Base-by-base conservation (phyloP, 768 basidiomycete genomes). In the Agaricus bisporus region DNA sequence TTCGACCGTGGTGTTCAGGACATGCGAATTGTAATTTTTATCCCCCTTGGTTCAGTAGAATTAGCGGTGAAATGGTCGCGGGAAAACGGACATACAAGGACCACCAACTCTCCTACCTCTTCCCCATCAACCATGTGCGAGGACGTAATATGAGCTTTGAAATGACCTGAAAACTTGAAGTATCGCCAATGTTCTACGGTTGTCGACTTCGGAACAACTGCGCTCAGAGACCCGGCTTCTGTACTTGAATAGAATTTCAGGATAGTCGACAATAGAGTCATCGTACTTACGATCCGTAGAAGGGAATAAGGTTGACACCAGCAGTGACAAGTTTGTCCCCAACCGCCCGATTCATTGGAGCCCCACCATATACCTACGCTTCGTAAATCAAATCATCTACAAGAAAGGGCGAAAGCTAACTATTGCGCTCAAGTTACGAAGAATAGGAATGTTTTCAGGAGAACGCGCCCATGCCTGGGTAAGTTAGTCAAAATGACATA, bases 271-370 rank as follows among this genome's bases (percentile, higher is more conserved):
- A 32, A 12, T 26, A 44, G 18, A 44, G 42, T n/a, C 20, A 15
- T 32, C 8, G 45, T 4, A 62, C 70, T 56, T 48, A 76, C 62
- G 65, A 56, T 20, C 73, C 76, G 48, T 72, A 78, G 17, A 67
- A 53, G 5, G 59, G 61, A 4, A 52, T 37, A 1, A 75, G 43
- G 1, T 58, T 55, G 1, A 64, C 58, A 5, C 63, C 63, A 11
- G 58, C 45, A 14, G 47, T 12, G 4, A 54, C 49, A 18, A 64
- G 56, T 15, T 26, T 22, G 39, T 66, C 60, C 7, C 65, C 65
- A 10, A 52, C 56, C 3, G 60, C 61, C 48, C 65, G 56, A 7
- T 68, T 64, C 15, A 65, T 49, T 0, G 63, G 60, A 8, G 59
- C 63, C 5, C 65, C 64, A 2, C 56, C 63, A 48, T 56, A 64